A percentile compares a stretch with the other conserved stretches of the same genome.
phyloP scores from a whole-genome alignment of 2,329 filamentous ascomycete species.

The Claviceps arundinis region DNA sequence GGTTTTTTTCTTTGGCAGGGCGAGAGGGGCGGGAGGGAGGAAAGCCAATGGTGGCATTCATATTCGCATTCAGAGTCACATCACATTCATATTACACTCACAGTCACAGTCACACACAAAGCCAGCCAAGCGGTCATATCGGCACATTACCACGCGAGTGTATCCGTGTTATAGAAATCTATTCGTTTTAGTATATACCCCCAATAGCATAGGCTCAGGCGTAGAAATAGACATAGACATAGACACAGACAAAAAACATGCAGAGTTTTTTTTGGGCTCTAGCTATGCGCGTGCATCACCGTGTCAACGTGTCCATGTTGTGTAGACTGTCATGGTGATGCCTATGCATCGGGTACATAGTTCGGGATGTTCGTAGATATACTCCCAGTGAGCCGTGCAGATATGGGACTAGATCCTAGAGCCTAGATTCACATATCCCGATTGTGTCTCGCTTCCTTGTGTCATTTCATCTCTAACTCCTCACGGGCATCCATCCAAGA shows the following conservation, averaged over 20 bases:
- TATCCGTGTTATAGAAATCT: constrained; percentile 9
- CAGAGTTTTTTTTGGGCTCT: neutral
- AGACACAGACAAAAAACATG: neutral
- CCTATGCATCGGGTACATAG: too few relatives aligned
- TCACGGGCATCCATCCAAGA: too few relatives aligned
- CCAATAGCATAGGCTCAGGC: neutral
- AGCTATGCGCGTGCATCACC: too few relatives aligned
- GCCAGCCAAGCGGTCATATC: neutral
- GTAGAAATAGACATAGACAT: neutral
- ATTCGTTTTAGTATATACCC: constrained; percentile 15
- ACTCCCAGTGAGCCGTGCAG: too few relatives aligned
- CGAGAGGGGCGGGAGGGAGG: neutral
- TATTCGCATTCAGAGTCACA: neutral
- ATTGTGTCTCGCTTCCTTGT: too few relatives aligned
- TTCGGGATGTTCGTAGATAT: too few relatives aligned
- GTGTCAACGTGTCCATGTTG: too few relatives aligned
- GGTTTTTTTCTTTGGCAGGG: neutral
- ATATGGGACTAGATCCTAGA: too few relatives aligned
- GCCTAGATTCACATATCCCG: too few relatives aligned
- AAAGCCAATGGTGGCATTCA: neutral
- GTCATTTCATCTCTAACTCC: too few relatives aligned
- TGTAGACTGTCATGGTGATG: too few relatives aligned
- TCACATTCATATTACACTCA: neutral
- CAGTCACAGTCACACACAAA: neutral
- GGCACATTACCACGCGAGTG: neutral